Conservation (phyloP, 495 filamentous ascomycete species). For the Hypoxylon crocopeplum region DNA sequence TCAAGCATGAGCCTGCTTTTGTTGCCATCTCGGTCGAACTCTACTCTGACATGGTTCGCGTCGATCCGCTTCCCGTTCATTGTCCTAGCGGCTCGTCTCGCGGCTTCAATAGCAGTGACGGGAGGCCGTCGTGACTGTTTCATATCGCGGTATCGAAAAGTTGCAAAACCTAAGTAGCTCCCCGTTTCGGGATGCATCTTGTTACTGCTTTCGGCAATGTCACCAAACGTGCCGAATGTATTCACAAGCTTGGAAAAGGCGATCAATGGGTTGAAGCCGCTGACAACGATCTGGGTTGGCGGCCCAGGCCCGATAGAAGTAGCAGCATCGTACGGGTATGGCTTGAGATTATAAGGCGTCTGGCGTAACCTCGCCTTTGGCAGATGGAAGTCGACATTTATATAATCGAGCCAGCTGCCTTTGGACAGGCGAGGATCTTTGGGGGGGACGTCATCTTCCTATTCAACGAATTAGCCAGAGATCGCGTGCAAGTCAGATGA, state of each 20-base stretch:
- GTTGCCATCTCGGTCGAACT: slow-evolving; percentile 85
- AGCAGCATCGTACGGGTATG: slow-evolving; percentile 76
- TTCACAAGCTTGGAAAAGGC: slow-evolving; percentile 78
- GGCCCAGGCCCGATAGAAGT: slow-evolving; percentile 89
- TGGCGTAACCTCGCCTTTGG: slow-evolving; percentile 75
- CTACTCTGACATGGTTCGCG: slow-evolving; percentile 73
- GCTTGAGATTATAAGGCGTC: slow-evolving; percentile 78
- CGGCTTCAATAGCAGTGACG: slow-evolving; percentile 74
- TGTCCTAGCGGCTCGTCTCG: slow-evolving; percentile 74
- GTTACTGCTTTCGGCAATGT: slow-evolving; percentile 86
- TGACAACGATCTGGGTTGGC: slow-evolving; percentile 86
- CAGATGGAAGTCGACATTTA: slow-evolving; percentile 70
- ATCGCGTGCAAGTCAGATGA: slow-evolving; percentile 60
- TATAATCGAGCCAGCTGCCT: slow-evolving; percentile 61
- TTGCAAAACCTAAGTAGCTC: slow-evolving; percentile 89
- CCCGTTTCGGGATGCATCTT: slow-evolving; percentile 92
- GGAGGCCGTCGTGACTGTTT: slow-evolving; percentile 56
- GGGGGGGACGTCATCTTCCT: slow-evolving; percentile 71
- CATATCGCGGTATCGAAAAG: slow-evolving; percentile 84
- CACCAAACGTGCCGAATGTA: slow-evolving; percentile 85
- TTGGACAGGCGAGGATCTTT: slow-evolving; percentile 79
- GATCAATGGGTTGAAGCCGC: slow-evolving; percentile 90
- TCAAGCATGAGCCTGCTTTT: slow-evolving; percentile 78
- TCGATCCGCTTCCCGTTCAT: slow-evolving; percentile 77
- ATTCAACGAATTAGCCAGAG: slow-evolving; percentile 60